Evolutionary conservation across 768 basidiomycete species (phyloP), one percentile per base, ranked within the genome.

Genomic region (Pluteus cervinus): DNA sequence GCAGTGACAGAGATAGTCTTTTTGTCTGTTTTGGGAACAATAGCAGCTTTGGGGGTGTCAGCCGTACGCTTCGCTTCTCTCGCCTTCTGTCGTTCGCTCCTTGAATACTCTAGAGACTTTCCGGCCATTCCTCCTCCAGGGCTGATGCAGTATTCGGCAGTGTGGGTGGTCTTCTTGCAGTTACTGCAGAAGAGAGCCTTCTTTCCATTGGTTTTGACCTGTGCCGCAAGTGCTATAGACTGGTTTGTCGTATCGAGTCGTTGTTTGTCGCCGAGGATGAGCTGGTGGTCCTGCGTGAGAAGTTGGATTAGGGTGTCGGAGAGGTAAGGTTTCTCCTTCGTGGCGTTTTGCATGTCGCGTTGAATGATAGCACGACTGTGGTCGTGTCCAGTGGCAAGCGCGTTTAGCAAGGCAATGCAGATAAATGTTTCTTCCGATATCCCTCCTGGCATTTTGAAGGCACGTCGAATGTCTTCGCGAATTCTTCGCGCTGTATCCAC

Each of bases 41-140:
- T n/a, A n/a, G n/a, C n/a, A n/a, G n/a, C n/a, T n/a, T n/a, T n/a
- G n/a, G n/a, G n/a, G n/a, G n/a, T n/a, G n/a, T n/a, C n/a, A n/a
- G n/a, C n/a, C n/a, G n/a, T n/a, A n/a, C n/a, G n/a, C n/a, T n/a
- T n/a, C n/a, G n/a, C n/a, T n/a, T n/a, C n/a, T n/a, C n/a, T n/a
- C n/a, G n/a, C n/a, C n/a, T n/a, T n/a, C n/a, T n/a, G n/a, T n/a
- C n/a, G 29, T n/a, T 29, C 30, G n/a, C 39, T 47, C 3, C 23
- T 39, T 0, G 51, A 46, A 16, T 56, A 50, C 2, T 37, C 44
- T 3, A 55, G 32, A 1, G 52, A 42, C 23, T 58, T 56, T 0
- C 58, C 51, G 3, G 38, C 51, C 55, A 58, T 55, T 0, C 56
- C 55, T 4, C 58, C 54, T 9, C 51, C 49, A 6, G 30, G 12